A percentile compares a stretch with the other conserved stretches of the same genome.
These are phyloP conservation scores for Solanum sejunctum DNA, from an alignment of 257 asterid genomes.

Conservation along the genomic window DNA sequence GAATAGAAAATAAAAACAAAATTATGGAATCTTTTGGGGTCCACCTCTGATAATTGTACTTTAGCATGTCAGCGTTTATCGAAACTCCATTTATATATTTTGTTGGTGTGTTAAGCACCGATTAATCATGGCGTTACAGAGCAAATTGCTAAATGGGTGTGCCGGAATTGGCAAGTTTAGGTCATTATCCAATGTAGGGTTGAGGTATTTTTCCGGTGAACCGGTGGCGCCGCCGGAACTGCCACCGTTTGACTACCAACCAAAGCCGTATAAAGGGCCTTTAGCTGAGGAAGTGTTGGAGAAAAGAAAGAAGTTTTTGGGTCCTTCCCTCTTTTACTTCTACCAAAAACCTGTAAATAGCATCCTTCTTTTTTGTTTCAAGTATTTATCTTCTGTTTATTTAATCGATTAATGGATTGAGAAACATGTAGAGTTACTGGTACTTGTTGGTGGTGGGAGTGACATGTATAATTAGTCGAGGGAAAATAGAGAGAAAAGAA, in stretches of 20 bases:
- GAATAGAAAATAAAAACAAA: not conserved
- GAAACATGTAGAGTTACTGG: too few species aligned
- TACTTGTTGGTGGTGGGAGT: not conserved
- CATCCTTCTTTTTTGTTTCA: not conserved
- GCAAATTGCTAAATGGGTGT: not conserved
- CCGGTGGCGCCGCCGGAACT: constrained; percentile 38
- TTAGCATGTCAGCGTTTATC: not conserved
- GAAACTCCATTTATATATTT: not conserved
- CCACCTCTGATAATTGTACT: not conserved
- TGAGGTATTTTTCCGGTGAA: not conserved
- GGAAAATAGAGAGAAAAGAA: not conserved
- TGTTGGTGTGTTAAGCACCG: not conserved
- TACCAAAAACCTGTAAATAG: constrained; percentile 76
- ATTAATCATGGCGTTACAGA: constrained; percentile 5
- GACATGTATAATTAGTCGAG: not conserved
- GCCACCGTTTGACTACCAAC: constrained; percentile 65
- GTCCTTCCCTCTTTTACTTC: constrained; percentile 78
- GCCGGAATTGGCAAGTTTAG: not conserved
- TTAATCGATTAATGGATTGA: not conserved
- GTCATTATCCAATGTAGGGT: not conserved
- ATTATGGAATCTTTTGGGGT: not conserved
- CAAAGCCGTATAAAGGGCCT: constrained; percentile 72
- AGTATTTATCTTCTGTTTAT: not conserved
- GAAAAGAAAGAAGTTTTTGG: constrained; percentile 69
- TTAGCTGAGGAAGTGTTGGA: constrained; percentile 56